Evolutionary conservation across 345 rosid genomes (phyloP).

Genomic region (Populus alba): DNA sequence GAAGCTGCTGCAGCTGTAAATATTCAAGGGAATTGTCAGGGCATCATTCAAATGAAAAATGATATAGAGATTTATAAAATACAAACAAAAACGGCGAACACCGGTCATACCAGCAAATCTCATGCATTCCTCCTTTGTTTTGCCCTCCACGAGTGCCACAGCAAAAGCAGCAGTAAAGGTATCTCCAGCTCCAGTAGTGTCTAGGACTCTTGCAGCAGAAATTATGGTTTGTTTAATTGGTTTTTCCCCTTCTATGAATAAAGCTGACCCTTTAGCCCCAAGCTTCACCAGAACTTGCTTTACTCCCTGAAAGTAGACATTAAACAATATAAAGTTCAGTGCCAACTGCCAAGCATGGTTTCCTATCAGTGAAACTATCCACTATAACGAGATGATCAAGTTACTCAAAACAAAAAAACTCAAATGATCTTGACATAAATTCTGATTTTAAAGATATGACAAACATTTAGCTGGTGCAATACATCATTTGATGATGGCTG

Average conservation of each 20-base stretch:
- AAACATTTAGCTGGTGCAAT: no score
- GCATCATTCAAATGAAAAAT: not conserved
- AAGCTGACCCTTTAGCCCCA: constrained; percentile 80
- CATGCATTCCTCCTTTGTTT: constrained; percentile 63
- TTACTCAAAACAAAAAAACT: no score
- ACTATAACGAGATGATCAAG: no score
- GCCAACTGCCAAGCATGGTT: no score
- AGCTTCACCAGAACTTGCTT: constrained; percentile 87
- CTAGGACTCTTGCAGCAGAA: constrained; percentile 64
- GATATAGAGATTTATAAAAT: not conserved
- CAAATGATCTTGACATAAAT: no score
- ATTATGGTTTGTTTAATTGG: constrained; percentile 72
- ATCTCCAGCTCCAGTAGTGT: constrained; percentile 98
- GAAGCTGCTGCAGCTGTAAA: constrained; percentile 92
- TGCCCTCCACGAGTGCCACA: constrained; percentile 88
- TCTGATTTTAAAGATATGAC: no score
- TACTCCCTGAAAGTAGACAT: constrained; percentile 58
- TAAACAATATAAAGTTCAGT: no score
- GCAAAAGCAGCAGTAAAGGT: constrained; percentile 96
- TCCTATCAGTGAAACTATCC: no score
- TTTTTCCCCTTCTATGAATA: constrained; percentile 67
- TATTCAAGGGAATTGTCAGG: not conserved
- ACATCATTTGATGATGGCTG: no score
- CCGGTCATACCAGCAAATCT: constrained; percentile 72
- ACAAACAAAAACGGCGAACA: not conserved